Percentiles rank a stretch among this genome's conserved stretches.
Conservation (phyloP, 2,329 filamentous ascomycete species). For the Allantophomopsis lycopodina region DNA sequence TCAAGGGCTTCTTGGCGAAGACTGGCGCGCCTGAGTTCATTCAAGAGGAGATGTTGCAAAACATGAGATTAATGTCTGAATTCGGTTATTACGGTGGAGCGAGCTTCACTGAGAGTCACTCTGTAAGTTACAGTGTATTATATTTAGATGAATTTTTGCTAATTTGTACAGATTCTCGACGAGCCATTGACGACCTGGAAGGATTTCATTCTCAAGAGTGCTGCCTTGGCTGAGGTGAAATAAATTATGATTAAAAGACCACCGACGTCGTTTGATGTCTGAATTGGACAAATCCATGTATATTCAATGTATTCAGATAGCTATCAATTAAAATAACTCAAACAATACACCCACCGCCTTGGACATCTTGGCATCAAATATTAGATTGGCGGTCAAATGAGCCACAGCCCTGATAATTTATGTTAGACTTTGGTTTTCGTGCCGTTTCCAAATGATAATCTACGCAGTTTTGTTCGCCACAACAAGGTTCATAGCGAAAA, state of each 20-base stretch:
- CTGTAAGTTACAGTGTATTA: constrained; percentile 5
- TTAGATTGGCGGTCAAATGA: too few species aligned
- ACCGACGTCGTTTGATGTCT: too few species aligned
- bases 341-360: too few species aligned
- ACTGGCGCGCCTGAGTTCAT: constrained; percentile 23
- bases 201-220: constrained; percentile 21
- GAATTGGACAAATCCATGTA: too few species aligned
- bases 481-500: too few species aligned
- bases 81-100: constrained; percentile 37
- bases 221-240: constrained; percentile 22
- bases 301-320: too few species aligned
- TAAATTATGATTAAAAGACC: constrained; percentile 7
- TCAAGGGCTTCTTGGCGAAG: constrained; percentile 20
- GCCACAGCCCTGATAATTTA: too few species aligned
- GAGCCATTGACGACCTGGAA: constrained; percentile 27
- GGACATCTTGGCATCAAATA: too few species aligned
- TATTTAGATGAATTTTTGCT: constrained; percentile 1
- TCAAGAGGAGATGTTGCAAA: constrained; percentile 36
- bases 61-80: constrained; percentile 33
- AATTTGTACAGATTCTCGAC: constrained; percentile 15
- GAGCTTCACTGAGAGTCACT: constrained; percentile 24
- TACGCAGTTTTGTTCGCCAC: too few species aligned
- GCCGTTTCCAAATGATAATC: too few species aligned
- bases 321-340: too few species aligned
- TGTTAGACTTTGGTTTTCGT: too few species aligned